Evolutionary conservation across 768 basidiomycete genomes (phyloP), one percentile per base, ranked within the genome.

Genomic region (Lentinula sp.): DNA sequence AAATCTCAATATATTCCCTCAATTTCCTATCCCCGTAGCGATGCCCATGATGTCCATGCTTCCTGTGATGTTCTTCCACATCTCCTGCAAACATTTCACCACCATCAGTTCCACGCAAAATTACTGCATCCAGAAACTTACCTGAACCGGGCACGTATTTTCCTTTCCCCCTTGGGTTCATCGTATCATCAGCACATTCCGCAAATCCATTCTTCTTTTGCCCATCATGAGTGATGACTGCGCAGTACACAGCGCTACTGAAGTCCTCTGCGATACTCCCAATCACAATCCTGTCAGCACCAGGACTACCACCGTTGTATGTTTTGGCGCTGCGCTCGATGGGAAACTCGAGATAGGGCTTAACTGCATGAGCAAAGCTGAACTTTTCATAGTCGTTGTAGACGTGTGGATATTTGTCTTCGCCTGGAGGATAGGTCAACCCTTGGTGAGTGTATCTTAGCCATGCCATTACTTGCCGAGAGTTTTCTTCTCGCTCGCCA

Each of bases 251-350:
- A 23, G 61, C 61, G 21, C 52, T 55, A 23, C 52, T 32, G 9
- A 56, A 61, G 15, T 62, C 61, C 39, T 45, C 55, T 8, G 61
- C 55, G 7, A 58, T 57, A 28, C 50, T 53, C 8, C 61, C 61
- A 46, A 62, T 57, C 40, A 62, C 55, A 39, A 74, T 66, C 9
- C 70, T 66, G 61, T 73, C 71, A 32, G 71, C 70, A 8, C 70
- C 70, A 34, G 70, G 68, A 55, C 66, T 67, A 11, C 65, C 70
- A 34, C 69, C 67, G 31, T 53, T 63, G 63, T 71, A 71, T 10
- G 51, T 46, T 13, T 5, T 16, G 16, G 13, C 55, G 9, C 18
- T 18, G 1, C 37, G 42, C 34, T 49, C 43, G 16, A 57, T 52
- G n/a, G 61, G 61, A 40, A 57, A 57, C 35, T 62, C 61, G 40